Percentiles rank a stretch among this genome's conserved stretches.
These are phyloP conservation scores for Silene noctiflora DNA, from an alignment of 179 eudicot genomes.

Conservation along the genomic window DNA sequence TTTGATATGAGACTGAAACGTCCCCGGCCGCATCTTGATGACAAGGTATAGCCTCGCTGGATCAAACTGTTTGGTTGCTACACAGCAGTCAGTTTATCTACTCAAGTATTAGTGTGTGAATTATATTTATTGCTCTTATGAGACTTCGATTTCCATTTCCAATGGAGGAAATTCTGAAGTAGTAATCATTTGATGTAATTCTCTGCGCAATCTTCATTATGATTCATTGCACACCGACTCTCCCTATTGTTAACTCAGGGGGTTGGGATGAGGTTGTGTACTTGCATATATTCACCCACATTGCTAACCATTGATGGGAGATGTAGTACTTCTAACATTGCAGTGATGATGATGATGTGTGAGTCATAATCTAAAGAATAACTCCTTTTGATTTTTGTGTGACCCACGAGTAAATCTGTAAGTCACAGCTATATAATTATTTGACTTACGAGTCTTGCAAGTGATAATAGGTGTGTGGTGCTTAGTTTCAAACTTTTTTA, in stretches of 20 bases:
- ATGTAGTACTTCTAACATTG: too few relatives aligned
- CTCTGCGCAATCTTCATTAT: background rate
- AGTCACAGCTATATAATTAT: background rate
- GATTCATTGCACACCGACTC: background rate
- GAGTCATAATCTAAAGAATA: background rate
- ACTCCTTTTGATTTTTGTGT: background rate
- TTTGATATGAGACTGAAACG: slow-evolving; percentile 67
- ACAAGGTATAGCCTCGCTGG: slow-evolving; percentile 51
- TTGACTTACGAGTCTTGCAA: background rate
- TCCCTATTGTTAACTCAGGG: background rate
- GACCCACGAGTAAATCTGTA: background rate
- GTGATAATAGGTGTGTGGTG: background rate
- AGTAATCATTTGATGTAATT: background rate
- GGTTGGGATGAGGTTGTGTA: background rate
- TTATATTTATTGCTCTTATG: background rate
- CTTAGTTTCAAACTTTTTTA: background rate
- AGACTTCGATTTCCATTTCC: background rate
- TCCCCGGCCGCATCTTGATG: slow-evolving; percentile 80
- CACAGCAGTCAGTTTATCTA: background rate
- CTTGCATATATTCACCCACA: background rate
- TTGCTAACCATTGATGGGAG: background rate
- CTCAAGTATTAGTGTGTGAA: background rate
- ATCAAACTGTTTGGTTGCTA: background rate
- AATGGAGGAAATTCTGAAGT: background rate
- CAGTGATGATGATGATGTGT: background rate